Evolutionary conservation across 23 red algal genomes (phyloP).

Genomic region (Gracilaria caudata): DNA sequence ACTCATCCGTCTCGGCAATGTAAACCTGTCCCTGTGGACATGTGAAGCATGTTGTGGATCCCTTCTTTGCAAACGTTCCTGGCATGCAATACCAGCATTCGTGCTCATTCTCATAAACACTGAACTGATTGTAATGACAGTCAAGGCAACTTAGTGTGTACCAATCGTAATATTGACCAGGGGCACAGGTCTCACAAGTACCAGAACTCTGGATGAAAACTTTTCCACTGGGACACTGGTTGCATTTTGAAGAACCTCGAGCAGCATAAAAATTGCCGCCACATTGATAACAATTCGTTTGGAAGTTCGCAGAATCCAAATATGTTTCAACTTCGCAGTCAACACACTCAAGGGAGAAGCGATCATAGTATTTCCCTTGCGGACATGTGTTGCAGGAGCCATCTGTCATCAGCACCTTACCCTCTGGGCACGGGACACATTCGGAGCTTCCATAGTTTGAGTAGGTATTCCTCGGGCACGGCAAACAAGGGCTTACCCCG

Average conservation of each 20-base stretch:
- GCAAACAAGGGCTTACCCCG: not conserved
- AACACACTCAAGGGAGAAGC: not conserved
- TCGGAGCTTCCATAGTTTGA: not conserved
- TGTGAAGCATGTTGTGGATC: not conserved
- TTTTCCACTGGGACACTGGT: not conserved
- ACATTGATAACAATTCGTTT: not conserved
- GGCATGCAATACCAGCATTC: not conserved
- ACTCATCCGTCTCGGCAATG: not conserved
- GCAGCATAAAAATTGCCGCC: not conserved
- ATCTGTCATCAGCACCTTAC: not conserved
- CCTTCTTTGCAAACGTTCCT: not conserved
- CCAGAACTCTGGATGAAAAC: not conserved
- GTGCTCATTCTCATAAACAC: not conserved
- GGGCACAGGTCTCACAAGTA: not conserved
- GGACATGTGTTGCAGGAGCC: not conserved
- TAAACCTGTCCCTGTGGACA: not conserved
- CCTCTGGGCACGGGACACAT: not conserved
- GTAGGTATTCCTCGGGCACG: not conserved
- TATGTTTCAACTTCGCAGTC: not conserved
- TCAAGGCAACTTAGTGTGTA: not conserved
- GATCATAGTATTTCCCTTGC: not conserved
- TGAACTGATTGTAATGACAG: not conserved
- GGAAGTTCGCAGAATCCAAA: not conserved
- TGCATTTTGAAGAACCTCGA: not conserved
- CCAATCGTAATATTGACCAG: not conserved